phyloP scores from a whole-genome alignment of 2,329 filamentous ascomycete genomes.

The Akanthomyces muscarius region DNA sequence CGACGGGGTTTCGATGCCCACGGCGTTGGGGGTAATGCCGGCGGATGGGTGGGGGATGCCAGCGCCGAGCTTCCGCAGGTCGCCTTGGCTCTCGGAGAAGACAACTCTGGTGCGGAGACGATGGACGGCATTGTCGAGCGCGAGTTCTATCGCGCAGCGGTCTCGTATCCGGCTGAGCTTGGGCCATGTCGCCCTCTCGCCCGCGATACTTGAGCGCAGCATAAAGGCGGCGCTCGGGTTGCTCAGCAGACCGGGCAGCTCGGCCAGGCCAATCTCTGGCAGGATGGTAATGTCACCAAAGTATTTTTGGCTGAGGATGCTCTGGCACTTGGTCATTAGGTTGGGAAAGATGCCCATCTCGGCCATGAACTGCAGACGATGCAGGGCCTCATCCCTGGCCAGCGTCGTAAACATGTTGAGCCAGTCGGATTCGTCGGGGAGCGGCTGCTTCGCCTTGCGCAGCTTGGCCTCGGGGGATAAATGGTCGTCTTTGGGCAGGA shows the following conservation, averaged over 20 bases:
- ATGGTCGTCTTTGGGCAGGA: constrained; percentile 71
- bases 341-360: constrained; percentile 80
- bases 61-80: constrained; percentile 47
- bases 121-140: constrained; percentile 72
- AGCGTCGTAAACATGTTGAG: constrained; percentile 64
- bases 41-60: constrained; percentile 24
- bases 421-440: constrained; percentile 50
- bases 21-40: constrained; percentile 1
- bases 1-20: constrained; percentile 23
- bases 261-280: constrained; percentile 69
- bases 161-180: constrained; percentile 82
- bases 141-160: constrained; percentile 82
- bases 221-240: constrained; percentile 89
- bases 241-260: constrained; percentile 71
- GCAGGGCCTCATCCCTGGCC: constrained; percentile 74
- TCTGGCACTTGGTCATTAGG: constrained; percentile 70
- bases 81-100: constrained; percentile 62
- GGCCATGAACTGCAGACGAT: constrained; percentile 74
- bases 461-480: constrained; percentile 35
- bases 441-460: constrained; percentile 25
- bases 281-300: constrained; percentile 94
- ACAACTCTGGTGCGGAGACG: constrained; percentile 63
- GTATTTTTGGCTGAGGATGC: constrained; percentile 84
- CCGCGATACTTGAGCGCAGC: constrained; percentile 68
- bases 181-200: constrained; percentile 88